Percentiles rank a stretch among this genome's conserved stretches.
Conservation (phyloP, 2,329 filamentous ascomycete species). For the Trichoderma pleuroti region DNA sequence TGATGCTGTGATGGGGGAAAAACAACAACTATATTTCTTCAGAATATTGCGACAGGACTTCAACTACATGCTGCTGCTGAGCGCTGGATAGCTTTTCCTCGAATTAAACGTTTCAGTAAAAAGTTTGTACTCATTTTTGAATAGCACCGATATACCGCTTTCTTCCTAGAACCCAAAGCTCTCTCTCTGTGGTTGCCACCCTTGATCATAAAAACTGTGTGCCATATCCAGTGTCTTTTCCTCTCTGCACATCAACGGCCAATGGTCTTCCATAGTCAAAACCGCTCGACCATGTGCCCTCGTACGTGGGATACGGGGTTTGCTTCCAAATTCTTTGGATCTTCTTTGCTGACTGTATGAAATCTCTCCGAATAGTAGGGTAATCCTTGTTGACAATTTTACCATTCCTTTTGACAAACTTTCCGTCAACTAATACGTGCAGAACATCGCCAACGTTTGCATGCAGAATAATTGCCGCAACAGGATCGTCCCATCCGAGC, state of each 20-base stretch:
- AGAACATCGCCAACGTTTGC: slow-evolving; percentile 50
- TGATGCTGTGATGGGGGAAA: too few relatives aligned
- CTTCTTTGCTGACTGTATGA: background rate
- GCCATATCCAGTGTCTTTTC: background rate
- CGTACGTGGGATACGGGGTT: slow-evolving; percentile 4
- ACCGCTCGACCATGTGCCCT: background rate
- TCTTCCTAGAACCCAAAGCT: background rate
- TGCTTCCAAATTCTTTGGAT: background rate
- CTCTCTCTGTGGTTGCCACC: too few relatives aligned
- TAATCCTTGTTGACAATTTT: slow-evolving; percentile 8
- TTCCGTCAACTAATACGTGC: slow-evolving; percentile 48
- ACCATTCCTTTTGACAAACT: slow-evolving; percentile 36
- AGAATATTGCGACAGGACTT: background rate
- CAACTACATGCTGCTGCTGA: background rate
- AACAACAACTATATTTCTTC: background rate
- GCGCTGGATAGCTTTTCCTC: background rate
- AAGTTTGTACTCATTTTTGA: too few relatives aligned
- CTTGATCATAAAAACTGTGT: background rate
- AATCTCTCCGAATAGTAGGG: background rate
- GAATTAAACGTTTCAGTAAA: background rate
- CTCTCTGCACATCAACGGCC: slow-evolving; percentile 4
- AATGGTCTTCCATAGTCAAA: background rate
- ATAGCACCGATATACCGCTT: background rate
- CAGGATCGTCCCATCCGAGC: slow-evolving; percentile 53
- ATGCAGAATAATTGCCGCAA: slow-evolving; percentile 55